Base-by-base conservation (phyloP, 1,284 basidiomycete species). In the Vanrija sp. region DNA sequence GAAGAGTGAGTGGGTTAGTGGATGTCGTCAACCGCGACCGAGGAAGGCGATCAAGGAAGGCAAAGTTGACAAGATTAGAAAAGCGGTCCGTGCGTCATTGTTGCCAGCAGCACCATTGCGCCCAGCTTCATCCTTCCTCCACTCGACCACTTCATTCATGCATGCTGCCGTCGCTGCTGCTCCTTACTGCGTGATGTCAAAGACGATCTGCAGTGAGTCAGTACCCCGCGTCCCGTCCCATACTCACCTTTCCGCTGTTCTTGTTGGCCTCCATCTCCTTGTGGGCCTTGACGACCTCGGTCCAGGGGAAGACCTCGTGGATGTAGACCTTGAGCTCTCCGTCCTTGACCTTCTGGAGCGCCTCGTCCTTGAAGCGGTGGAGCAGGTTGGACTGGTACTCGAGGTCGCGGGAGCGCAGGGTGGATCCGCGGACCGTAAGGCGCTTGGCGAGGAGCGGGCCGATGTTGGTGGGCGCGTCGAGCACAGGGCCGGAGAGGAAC, bases 371-470 rank as follows among this genome's bases (percentile, higher is more conserved):
- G 66, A 87, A 92, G 81, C 83, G 81, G 46, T 80, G 73, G 49
- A 96, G 83, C 34, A 97, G 80, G 16, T 88, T 81, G 5, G 83
- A 80, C 76, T 97, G 93, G 75, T 97, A 97, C 58, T 83, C 81
- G 28, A 82, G 70, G n/a, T 83, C 82, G 48, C 91, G 84, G 21
- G 87, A 86, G 39, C 93, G 85, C 42, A 97, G 79, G 0, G 91
- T 96, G 14, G 89, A 89, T 21, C 93, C 94, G 74, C 93, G 86
- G 52, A 98, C 86, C 12, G 86, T 85, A 54, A 98, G 82, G 8
- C 94, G 86, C 79, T 97, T 98, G 78, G 81, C 86, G 18, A 78
- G 65, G 52, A 94, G 77, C 9, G 84, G 85, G 2, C 69, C 74
- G 28, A 96, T 77, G 72, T 88, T 82, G 28, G 69, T 65, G 54